These are phyloP conservation scores for Capsicum baccatum DNA, from an alignment of 257 asterid genomes.

Conservation along the genomic window DNA sequence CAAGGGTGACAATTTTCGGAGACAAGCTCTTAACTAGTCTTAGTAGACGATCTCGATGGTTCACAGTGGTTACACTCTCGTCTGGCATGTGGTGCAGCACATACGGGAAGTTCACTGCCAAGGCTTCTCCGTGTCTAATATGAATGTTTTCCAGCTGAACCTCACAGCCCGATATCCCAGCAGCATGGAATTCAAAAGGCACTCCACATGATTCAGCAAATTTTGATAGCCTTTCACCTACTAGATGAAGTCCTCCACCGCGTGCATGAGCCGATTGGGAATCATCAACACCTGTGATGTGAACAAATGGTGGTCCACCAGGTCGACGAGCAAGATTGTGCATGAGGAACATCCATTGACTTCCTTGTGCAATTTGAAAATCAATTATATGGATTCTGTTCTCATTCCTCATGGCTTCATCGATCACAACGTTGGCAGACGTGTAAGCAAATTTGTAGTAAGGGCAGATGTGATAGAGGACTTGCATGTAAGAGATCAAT, in stretches of 20 bases:
- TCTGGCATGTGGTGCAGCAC: slow-evolving; percentile 95
- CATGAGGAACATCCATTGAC: slow-evolving; percentile 80
- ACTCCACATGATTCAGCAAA: slow-evolving; percentile 72
- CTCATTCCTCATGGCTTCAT: slow-evolving; percentile 79
- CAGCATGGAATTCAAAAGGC: slow-evolving; percentile 78
- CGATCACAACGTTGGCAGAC: slow-evolving; percentile 72
- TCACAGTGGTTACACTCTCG: slow-evolving; percentile 82
- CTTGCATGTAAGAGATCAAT: slow-evolving; percentile 80
- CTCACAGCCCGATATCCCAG: slow-evolving; percentile 74
- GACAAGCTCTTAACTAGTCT: slow-evolving; percentile 77
- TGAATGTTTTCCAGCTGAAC: slow-evolving; percentile 60
- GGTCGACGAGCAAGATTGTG: slow-evolving; percentile 53
- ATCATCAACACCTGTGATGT: slow-evolving; percentile 69
- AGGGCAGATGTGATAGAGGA: slow-evolving; percentile 76
- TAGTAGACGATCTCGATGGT: slow-evolving; percentile 80
- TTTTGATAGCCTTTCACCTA: slow-evolving; percentile 65
- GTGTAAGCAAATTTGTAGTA: slow-evolving; percentile 88
- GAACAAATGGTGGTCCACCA: slow-evolving; percentile 58
- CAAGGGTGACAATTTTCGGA: slow-evolving; percentile 80
- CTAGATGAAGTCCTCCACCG: slow-evolving; percentile 83
- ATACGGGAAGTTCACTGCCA: slow-evolving; percentile 87
- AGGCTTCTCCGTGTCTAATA: slow-evolving; percentile 70
- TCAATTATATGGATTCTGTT: slow-evolving; percentile 75
- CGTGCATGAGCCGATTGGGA: slow-evolving; percentile 79
- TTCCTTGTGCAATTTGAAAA: slow-evolving; percentile 94